Evolutionary conservation across 352 stramenopile species (phyloP).

Genomic region (Globisporangium carolinianum): DNA sequence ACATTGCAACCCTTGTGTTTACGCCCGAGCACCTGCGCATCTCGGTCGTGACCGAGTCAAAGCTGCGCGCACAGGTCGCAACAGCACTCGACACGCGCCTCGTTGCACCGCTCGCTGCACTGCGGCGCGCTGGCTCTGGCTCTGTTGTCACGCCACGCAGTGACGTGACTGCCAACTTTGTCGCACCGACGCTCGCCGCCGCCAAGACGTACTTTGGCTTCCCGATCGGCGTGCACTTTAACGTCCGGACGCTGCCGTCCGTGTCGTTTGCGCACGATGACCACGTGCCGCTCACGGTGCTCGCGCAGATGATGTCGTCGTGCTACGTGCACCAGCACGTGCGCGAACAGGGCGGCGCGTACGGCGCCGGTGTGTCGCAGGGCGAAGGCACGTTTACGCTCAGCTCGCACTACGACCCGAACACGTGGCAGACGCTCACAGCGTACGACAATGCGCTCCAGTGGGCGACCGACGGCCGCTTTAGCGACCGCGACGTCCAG

Average conservation of each 20-base stretch:
- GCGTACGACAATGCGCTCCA: constrained; percentile 50
- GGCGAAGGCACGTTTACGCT: constrained; percentile 75
- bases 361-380: constrained; percentile 63
- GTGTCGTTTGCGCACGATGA: constrained; percentile 69
- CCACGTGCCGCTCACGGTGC: constrained; percentile 66
- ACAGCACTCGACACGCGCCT: constrained; percentile 33
- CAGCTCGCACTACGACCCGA: constrained; percentile 82
- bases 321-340: constrained; percentile 81
- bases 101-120: constrained; percentile 28
- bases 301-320: constrained; percentile 80
- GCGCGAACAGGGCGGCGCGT: constrained; percentile 71
- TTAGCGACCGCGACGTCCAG: constrained; percentile 68
- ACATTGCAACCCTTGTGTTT: constrained; percentile 57
- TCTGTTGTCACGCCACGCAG: not conserved
- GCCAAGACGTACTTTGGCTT: constrained; percentile 66
- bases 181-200: constrained; percentile 20
- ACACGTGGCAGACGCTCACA: constrained; percentile 72
- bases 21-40: constrained; percentile 43
- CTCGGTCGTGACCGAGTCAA: constrained; percentile 72
- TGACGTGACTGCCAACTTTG: constrained; percentile 11
- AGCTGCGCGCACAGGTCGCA: constrained; percentile 46
- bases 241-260: constrained; percentile 65
- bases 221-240: constrained; percentile 78
- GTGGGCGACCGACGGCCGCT: constrained; percentile 46
- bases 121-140: constrained; percentile 6